Conservation (phyloP, 768 basidiomycete species). For the Suillus bovinus region DNA sequence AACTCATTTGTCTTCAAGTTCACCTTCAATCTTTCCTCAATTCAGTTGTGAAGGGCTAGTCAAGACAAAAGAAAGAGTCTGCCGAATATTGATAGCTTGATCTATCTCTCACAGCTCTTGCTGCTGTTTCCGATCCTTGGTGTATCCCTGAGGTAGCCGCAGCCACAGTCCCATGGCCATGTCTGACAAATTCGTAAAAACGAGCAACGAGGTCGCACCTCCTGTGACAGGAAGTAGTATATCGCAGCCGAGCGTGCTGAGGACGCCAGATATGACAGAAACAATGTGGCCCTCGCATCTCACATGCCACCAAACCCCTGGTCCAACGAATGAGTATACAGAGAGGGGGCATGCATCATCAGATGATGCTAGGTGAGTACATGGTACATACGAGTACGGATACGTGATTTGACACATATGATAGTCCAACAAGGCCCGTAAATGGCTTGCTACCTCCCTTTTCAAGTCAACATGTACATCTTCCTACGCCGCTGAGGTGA, state of each 20-base stretch:
- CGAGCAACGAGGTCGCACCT: not conserved
- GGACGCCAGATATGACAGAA: not conserved
- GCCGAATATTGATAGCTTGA: not conserved
- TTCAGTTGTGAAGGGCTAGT: not conserved
- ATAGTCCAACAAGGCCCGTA: slow-evolving; percentile 8
- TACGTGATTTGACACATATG: not conserved
- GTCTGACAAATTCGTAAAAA: not conserved
- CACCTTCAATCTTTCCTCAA: not conserved
- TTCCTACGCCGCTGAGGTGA: slow-evolving; percentile 35
- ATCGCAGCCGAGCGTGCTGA: not conserved
- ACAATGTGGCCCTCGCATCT: not conserved
- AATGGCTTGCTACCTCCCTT: slow-evolving; percentile 8
- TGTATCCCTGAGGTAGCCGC: not conserved
- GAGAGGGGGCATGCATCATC: not conserved
- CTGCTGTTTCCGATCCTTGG: not conserved
- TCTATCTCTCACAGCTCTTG: not conserved
- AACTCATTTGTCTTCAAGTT: not conserved
- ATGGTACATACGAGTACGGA: not conserved
- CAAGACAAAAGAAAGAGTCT: not conserved
- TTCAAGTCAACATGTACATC: slow-evolving; percentile 21
- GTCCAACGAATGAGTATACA: not conserved
- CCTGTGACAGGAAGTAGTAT: not conserved
- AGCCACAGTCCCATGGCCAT: not conserved
- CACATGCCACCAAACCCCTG: not conserved
- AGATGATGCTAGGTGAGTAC: not conserved